Evolutionary conservation across 129 eudicot genomes (phyloP), one percentile per base, ranked within the genome.

Genomic region (Centella asiatica): DNA sequence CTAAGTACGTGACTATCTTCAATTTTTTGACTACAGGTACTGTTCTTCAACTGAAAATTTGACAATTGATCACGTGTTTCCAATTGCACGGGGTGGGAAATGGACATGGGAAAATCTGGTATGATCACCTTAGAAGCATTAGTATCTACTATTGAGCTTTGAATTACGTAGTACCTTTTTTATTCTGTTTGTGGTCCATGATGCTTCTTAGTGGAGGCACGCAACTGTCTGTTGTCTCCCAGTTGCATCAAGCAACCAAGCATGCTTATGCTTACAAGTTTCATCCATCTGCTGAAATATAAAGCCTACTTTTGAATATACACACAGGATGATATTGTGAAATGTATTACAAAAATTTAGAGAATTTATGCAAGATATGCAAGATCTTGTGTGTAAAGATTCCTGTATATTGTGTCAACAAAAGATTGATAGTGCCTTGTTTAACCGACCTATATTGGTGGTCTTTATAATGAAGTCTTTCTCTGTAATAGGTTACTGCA

Each of bases 81-180:
- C 99, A 13, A 60, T 85, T 57, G 80, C 96, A 13, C 81, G 82
- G 49, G 99, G 99, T 22, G 99, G 99, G 29, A 76, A 87, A 47
- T 84, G 99, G 99, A 78, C 81, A 60, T 92, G 99, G 99, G 99
- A 84, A 72, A 92, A 92, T 72, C 86, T 92, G 88, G 99, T 92
- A 80, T 60, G 87, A 58, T 39, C 36, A 46, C 60, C 32, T n/a
- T 42, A 37, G 48, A 54, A 24, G 29, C 29, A 51, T 31, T 47
- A 44, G 12, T 55, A 26, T 3, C 55, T 34, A 34, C n/a, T n/a
- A n/a, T n/a, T 29, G 13, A 52, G n/a, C 24, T 17, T 57, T 25
- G 31, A 13, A 45, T 46, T 46, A 18, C 24, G n/a, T 58, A 31
- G 62, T 18, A 32, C 6, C 24, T 2, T 19, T 5, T 32, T 1